Base-by-base conservation (phyloP, 768 basidiomycete genomes). In the Phaeotremella fagi region DNA sequence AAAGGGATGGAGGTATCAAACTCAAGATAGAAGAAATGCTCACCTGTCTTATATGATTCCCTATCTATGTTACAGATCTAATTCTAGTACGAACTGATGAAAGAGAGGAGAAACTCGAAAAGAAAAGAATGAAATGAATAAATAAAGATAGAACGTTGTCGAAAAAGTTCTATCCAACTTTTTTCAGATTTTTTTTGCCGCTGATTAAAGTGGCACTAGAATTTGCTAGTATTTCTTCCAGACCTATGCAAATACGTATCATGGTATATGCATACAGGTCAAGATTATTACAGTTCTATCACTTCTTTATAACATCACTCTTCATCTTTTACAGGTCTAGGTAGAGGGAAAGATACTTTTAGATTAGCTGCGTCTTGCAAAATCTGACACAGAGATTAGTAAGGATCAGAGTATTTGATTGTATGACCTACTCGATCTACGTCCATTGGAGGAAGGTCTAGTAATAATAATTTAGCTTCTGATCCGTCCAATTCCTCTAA, bases 401-500 rank as follows among this genome's bases (percentile, higher is more conserved):
- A 35, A n/a, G 11, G 33, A 9, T 35, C 33, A 35, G 9, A 12
- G 7, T 41, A 11, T 22, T 41, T 22, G 38, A 12, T 22, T 12
- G 28, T n/a, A 24, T 20, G 18, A 58, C 68, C 48, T 33, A 70
- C 68, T 45, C 65, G 33, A 41, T 70, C 68, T 3, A 70, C 57
- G 52, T 70, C 68, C 57, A 70, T 41, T 4, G 65, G 68, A 6
- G 68, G 68, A 25, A 70, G 36, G 45, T 70, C 68, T 0, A 70
- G 55, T 11, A 70, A 49, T 63, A 70, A 65, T 52, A 70, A 48
- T 51, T 67, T 70, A 22, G 61, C 63, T 54, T 70, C 68, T 4
- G 63, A 63, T 4, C 65, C 60, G 35, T 70, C 68, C 2, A 70
- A 55, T 43, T 70, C 68, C 59, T 70, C 68, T 14, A 70, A 52